Conservation (phyloP, 2,329 filamentous ascomycete species). For the Aspergillus quadrilineatus region DNA sequence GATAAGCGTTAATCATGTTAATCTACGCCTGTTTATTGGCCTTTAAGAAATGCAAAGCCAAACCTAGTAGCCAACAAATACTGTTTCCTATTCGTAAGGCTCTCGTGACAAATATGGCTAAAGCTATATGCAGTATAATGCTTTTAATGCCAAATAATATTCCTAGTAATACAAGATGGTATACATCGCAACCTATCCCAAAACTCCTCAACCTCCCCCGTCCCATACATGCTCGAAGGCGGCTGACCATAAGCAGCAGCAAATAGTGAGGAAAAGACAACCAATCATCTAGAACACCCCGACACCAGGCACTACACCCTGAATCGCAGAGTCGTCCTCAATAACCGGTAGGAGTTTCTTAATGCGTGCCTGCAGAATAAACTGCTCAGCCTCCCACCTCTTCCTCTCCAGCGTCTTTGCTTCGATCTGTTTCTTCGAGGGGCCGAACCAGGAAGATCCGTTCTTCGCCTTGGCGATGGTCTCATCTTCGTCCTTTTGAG, state of each 20-base stretch:
- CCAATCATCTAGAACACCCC: slow-evolving; percentile 25
- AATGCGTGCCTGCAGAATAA: slow-evolving; percentile 39
- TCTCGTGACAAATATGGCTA: too few relatives aligned
- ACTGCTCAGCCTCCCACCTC: slow-evolving; percentile 42
- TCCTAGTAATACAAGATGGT: neutral
- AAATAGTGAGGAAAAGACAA: neutral
- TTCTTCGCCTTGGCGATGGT: slow-evolving; percentile 31
- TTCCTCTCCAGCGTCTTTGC: slow-evolving; percentile 32
- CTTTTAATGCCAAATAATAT: neutral
- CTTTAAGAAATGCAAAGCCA: neutral
- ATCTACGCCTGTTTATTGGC: neutral
- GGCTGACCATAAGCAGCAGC: neutral
- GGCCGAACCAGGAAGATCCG: slow-evolving; percentile 33
- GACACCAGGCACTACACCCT: slow-evolving; percentile 29
- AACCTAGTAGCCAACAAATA: neutral
- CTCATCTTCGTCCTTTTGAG: slow-evolving; percentile 38
- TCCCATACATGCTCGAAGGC: neutral
- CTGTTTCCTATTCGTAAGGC: too few relatives aligned
- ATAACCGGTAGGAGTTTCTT: slow-evolving; percentile 31
- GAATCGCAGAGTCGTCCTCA: slow-evolving; percentile 31
- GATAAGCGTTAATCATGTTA: slow-evolving; percentile 2
- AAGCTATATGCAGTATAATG: neutral
- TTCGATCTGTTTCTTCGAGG: slow-evolving; percentile 26
- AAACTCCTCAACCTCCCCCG: slow-evolving; percentile 1
- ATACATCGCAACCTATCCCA: neutral